Evolutionary conservation across 2,329 filamentous ascomycete genomes (phyloP).

Genomic region (Neopestalotiopsis sp.): DNA sequence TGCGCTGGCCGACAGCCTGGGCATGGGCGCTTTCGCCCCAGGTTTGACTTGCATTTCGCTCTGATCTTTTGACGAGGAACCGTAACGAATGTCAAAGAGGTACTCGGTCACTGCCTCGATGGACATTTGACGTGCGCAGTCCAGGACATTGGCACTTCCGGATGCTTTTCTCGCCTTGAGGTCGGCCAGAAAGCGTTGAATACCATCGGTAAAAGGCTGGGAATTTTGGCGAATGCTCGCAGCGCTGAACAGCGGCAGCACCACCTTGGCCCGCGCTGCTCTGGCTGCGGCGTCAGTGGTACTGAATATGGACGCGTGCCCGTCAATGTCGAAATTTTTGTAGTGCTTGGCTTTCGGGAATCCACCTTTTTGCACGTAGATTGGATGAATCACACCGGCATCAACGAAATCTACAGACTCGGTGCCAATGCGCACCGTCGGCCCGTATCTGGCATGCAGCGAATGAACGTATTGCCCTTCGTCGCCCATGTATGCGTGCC

Average conservation of each 20-base stretch:
- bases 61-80: constrained; percentile 14
- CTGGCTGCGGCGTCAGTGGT: constrained; percentile 45
- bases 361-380: constrained; percentile 57
- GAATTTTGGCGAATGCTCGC: constrained; percentile 41
- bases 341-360: constrained; percentile 58
- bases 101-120: constrained; percentile 60
- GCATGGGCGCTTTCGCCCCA: neutral
- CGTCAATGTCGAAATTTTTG: constrained; percentile 61
- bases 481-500: constrained; percentile 38
- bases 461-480: constrained; percentile 33
- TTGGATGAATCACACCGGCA: constrained; percentile 48
- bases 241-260: constrained; percentile 53
- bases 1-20: constrained; percentile 18
- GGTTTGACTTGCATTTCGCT: neutral
- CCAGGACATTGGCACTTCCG: constrained; percentile 52
- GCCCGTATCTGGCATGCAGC: constrained; percentile 40
- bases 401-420: constrained; percentile 47
- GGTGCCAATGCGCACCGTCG: constrained; percentile 42
- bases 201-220: constrained; percentile 41
- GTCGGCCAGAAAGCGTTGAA: constrained; percentile 35
- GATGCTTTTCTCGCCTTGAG: constrained; percentile 20
- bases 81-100: constrained; percentile 55
- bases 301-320: constrained; percentile 58
- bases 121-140: constrained; percentile 52
- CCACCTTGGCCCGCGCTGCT: constrained; percentile 51